These are phyloP conservation scores for Acer negundo DNA, from an alignment of 345 rosid genomes.

Conservation along the genomic window DNA sequence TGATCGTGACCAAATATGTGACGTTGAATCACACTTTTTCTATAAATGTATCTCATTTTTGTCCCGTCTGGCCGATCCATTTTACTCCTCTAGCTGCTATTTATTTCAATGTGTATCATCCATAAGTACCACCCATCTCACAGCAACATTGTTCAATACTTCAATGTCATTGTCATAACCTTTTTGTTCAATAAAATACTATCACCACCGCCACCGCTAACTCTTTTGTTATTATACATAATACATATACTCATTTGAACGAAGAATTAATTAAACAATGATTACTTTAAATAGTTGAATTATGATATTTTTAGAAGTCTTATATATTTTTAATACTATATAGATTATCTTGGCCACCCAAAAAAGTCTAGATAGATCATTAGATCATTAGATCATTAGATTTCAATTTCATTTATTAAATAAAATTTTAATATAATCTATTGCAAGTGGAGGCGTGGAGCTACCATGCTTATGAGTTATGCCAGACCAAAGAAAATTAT, in stretches of 20 bases:
- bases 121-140: no score
- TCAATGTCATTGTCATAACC: slow-evolving; percentile 5
- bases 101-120: background rate
- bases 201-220: background rate
- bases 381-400: background rate
- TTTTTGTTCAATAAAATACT: background rate
- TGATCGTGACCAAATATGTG: no score
- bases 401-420: background rate
- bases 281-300: background rate
- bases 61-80: background rate
- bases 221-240: no score
- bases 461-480: background rate
- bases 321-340: background rate
- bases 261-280: background rate
- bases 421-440: background rate
- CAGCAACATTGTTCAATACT: background rate
- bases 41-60: no score
- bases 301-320: background rate
- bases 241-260: background rate
- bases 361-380: background rate
- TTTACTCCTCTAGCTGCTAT: background rate
- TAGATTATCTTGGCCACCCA: background rate
- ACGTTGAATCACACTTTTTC: background rate
- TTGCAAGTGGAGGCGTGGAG: slow-evolving; percentile 13
- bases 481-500: background rate